These are phyloP conservation scores for Dalbergia cochinchinensis DNA, from an alignment of 306 rosid species.

Conservation along the genomic window DNA sequence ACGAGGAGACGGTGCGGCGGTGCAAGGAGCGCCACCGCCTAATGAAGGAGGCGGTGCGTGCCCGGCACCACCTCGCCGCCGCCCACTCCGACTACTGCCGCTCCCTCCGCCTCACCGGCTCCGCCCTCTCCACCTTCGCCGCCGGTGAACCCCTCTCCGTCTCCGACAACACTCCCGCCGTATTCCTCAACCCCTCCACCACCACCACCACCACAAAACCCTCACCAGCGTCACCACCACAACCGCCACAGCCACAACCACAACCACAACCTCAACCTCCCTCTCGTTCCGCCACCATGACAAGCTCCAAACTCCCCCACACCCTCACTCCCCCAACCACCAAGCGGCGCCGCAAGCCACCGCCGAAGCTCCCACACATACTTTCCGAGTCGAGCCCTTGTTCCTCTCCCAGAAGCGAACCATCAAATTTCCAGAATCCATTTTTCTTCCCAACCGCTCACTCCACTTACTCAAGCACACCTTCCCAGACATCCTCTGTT, in stretches of 20 bases:
- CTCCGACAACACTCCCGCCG: conserved; percentile 80
- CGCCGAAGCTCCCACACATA: conserved; percentile 86
- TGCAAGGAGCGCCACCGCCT: conserved; percentile 91
- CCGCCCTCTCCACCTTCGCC: conserved; percentile 75
- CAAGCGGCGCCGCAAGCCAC: conserved; percentile 60
- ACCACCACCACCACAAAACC: conserved; percentile 16
- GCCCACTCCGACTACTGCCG: conserved; percentile 92
- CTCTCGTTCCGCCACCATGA: conserved; percentile 57
- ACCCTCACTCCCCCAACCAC: conserved; percentile 50
- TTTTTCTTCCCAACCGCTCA: conserved; percentile 66
- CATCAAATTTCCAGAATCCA: conserved; percentile 53
- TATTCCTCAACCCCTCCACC: conserved; percentile 53
- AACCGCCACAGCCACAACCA: conserved; percentile 19
- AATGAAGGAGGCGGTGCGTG: conserved; percentile 74
- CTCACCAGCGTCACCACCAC: neutral
- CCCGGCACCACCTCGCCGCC: conserved; percentile 93
- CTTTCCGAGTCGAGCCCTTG: conserved; percentile 82
- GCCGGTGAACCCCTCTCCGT: conserved; percentile 77
- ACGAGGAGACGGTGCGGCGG: conserved; percentile 90
- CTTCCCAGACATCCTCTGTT: conserved; percentile 82
- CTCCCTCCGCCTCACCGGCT: conserved; percentile 84
- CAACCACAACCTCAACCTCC: conserved; percentile 47
- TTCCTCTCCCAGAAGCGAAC: conserved; percentile 70
- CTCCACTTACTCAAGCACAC: conserved; percentile 68
- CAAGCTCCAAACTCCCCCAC: conserved; percentile 71